Percentiles rank a stretch among this genome's conserved stretches.
These are phyloP conservation scores for Phaeosphaeriaceae sp. DNA, from an alignment of 2,329 filamentous ascomycete species.

Conservation along the genomic window DNA sequence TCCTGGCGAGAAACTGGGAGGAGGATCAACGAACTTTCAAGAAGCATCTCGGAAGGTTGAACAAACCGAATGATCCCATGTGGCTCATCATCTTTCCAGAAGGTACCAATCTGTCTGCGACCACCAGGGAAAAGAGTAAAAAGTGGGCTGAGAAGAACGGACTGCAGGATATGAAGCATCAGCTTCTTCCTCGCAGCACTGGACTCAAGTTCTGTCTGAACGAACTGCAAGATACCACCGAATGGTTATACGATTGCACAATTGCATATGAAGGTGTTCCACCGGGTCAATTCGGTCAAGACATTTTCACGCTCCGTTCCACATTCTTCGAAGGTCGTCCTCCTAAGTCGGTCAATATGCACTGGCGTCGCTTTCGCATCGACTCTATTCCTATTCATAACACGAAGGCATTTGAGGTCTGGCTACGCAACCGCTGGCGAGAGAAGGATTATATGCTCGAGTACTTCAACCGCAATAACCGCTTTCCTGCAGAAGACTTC, in stretches of 20 bases:
- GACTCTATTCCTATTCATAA: constrained; percentile 81
- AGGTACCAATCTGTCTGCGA: constrained; percentile 79
- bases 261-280: constrained; percentile 94
- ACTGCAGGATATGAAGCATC: constrained; percentile 74
- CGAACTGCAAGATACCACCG: constrained; percentile 74
- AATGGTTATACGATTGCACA: constrained; percentile 91
- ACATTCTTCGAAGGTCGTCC: constrained; percentile 89
- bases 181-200: constrained; percentile 80
- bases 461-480: constrained; percentile 74
- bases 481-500: constrained; percentile 75
- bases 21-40: constrained; percentile 78
- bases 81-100: constrained; percentile 90
- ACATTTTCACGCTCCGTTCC: constrained; percentile 84
- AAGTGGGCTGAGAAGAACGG: constrained; percentile 80
- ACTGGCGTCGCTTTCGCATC: constrained; percentile 87
- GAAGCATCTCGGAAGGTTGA: constrained; percentile 74
- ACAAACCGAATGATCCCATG: constrained; percentile 77
- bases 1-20: constrained; percentile 88
- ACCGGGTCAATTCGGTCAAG: constrained; percentile 76
- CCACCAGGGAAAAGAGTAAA: constrained; percentile 73
- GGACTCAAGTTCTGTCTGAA: constrained; percentile 81
- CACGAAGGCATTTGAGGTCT: constrained; percentile 76
- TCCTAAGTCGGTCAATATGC: constrained; percentile 94
- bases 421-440: constrained; percentile 86
- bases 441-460: constrained; percentile 93